Base-by-base conservation (phyloP, 257 asterid genomes). In the Nicotiana attenuata region DNA sequence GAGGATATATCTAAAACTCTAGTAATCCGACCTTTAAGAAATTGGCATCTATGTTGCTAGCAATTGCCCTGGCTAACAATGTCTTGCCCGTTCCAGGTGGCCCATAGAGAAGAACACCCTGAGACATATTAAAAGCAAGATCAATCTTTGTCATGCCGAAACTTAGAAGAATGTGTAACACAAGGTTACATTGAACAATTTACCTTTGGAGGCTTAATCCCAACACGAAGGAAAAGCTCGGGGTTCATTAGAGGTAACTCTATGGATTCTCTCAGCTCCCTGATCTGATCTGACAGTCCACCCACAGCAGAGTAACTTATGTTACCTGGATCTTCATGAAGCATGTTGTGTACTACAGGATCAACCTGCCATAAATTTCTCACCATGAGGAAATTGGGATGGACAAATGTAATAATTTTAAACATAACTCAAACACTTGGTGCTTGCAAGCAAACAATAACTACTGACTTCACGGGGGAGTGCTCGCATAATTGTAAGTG, bases 11-110 rank as follows among this genome's bases (percentile, higher is more conserved):
- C 41, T 26, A 75, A 68, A 50, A 50, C 2, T 75, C 17, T 75
- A 75, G 80, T 24, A 16, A 2, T 15, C 64, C 4, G 38, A 94
- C 99, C 97, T 96, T 96, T 22, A 96, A 89, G 92, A 96, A 96
- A 86, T 94, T 96, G 81, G 99, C 98, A 81, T 96, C 99, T 80
- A 96, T 96, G 81, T 94, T 96, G 87, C 99, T 96, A 67, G 98
- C 99, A 79, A 96, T 96, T 57, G 99, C 99, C 87, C 98, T 88
- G 87, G 98, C 99, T 86, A 96, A 82, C 89, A 96, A 85, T 80
- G 99, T 96, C 92, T 96, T 96, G 82, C 99, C 99, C 66, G 99
- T 96, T 84, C 98, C 99, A 68, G 99, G 99, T 77, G 99, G 98
- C n/a, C 99, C 99, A 78, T 96, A 96, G 11, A 96, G 97, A 83